Conservation (phyloP, 371 early-diverging fungal species). For the Mucor piriformis region DNA sequence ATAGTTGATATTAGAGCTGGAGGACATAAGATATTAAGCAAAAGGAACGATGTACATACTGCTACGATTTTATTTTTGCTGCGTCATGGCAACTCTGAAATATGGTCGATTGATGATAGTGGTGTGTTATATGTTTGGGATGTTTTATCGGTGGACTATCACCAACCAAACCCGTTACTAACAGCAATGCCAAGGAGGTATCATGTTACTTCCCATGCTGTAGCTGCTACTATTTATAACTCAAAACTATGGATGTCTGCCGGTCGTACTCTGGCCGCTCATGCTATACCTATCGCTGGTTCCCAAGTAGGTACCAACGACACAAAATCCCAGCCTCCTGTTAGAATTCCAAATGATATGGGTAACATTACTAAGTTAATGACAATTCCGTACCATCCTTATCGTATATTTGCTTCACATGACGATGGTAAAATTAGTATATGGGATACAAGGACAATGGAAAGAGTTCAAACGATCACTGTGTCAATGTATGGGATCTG, state of each 20-base stretch:
- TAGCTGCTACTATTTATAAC: slow-evolving; percentile 50
- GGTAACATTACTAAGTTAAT: slow-evolving; percentile 68
- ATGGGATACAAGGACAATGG: slow-evolving; percentile 64
- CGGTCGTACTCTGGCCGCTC: slow-evolving; percentile 56
- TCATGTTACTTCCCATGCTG: slow-evolving; percentile 19
- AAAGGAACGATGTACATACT: slow-evolving; percentile 57
- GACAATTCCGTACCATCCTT: slow-evolving; percentile 44
- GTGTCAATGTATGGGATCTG: slow-evolving; percentile 74
- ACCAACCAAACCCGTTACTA: slow-evolving; percentile 26
- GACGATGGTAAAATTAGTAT: slow-evolving; percentile 81
- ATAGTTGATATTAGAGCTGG: slow-evolving; percentile 53
- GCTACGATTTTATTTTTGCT: slow-evolving; percentile 67
- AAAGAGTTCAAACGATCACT: slow-evolving; percentile 50
- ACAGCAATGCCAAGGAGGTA: slow-evolving; percentile 29
- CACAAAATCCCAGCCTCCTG: slow-evolving; percentile 19
- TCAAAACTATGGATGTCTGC: slow-evolving; percentile 65
- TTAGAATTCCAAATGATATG: slow-evolving; percentile 53
- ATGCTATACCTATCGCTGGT: slow-evolving; percentile 30
- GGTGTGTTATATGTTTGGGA: slow-evolving; percentile 76
- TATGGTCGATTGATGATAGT: slow-evolving; percentile 80
- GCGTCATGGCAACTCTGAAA: slow-evolving; percentile 51
- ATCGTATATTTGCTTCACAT: slow-evolving; percentile 71
- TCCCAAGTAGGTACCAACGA: slow-evolving; percentile 9
- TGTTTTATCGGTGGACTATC: slow-evolving; percentile 30
- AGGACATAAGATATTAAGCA: slow-evolving; percentile 46